Conservation (phyloP, 2,329 filamentous ascomycete genomes). For the Lachnellula willkommii region DNA sequence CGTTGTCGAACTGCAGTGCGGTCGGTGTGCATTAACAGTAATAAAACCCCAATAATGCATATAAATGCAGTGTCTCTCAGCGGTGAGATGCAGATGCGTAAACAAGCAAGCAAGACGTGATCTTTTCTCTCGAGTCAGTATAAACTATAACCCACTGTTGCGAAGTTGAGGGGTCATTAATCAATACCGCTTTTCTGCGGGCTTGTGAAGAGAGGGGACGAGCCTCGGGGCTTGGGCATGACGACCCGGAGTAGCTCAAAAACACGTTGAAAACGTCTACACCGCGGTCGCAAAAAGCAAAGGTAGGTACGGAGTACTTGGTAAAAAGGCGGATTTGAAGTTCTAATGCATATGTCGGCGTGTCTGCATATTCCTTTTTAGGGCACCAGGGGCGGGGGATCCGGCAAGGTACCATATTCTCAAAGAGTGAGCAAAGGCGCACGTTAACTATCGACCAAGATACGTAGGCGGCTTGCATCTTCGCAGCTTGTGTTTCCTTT, state of each 20-base stretch:
- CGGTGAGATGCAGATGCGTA: constrained; percentile 14
- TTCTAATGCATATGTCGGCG: not conserved
- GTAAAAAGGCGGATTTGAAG: not conserved
- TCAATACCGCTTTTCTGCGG: too few relatives aligned
- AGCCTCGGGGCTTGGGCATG: not conserved
- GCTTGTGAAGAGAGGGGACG: too few relatives aligned
- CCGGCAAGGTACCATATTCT: not conserved
- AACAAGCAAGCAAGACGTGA: constrained; percentile 6
- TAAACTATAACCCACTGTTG: not conserved
- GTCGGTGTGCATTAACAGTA: too few relatives aligned
- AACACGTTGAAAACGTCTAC: not conserved
- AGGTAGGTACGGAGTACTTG: not conserved
- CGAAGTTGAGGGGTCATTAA: constrained; percentile 1
- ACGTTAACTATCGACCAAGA: not conserved
- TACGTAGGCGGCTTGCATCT: constrained; percentile 9
- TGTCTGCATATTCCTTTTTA: not conserved
- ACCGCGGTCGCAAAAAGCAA: not conserved
- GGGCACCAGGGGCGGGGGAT: too few relatives aligned
- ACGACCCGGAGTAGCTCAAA: not conserved
- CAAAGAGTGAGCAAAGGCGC: not conserved
- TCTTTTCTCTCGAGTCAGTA: not conserved
- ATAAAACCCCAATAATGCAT: constrained; percentile 1
- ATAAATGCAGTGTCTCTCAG: constrained; percentile 13
- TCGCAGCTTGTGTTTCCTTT: constrained; percentile 24
- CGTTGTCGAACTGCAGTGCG: constrained; percentile 5